A percentile compares a stretch with the other conserved stretches of the same genome.
phyloP scores from a whole-genome alignment of 2,329 filamentous ascomycete species.

The Colletotrichum incanum region DNA sequence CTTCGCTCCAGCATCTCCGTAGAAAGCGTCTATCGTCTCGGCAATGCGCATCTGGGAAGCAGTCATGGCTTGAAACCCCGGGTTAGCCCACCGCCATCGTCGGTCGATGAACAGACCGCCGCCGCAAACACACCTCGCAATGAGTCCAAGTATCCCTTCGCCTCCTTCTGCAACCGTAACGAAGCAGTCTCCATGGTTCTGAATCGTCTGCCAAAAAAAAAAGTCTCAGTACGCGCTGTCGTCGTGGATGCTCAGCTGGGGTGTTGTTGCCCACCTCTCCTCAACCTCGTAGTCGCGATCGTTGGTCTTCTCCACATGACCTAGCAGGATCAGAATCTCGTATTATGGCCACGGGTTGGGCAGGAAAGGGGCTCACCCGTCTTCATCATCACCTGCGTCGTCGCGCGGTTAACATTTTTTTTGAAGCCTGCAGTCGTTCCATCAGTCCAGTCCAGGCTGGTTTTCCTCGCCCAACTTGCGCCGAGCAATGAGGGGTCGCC shows the following conservation, averaged over 20 bases:
- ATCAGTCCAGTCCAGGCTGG: conserved; percentile 15
- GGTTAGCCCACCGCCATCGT: conserved; percentile 39
- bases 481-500: conserved; percentile 21
- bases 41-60: conserved; percentile 99
- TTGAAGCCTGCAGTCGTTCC: conserved; percentile 62
- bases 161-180: conserved; percentile 93
- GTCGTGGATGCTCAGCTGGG: no score
- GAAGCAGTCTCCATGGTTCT: conserved; percentile 97
- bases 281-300: conserved; percentile 99
- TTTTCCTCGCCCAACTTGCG: neutral
- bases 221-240: conserved; percentile 42
- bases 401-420: conserved; percentile 98
- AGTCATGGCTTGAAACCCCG: conserved; percentile 82
- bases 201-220: conserved; percentile 78
- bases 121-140: conserved; percentile 77
- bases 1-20: conserved; percentile 93
- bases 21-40: conserved; percentile 99
- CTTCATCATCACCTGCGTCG: conserved; percentile 99
- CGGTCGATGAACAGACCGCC: neutral
- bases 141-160: conserved; percentile 97
- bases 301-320: conserved; percentile 98
- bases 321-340: conserved; percentile 56
- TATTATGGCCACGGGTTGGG: conserved; percentile 3
- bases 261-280: conserved; percentile 74
- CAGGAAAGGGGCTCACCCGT: conserved; percentile 72